A percentile compares a stretch with the other conserved stretches of the same genome.
These are phyloP conservation scores for Globisporangium takayamanum DNA, from an alignment of 352 stramenopile species.

Conservation along the genomic window DNA sequence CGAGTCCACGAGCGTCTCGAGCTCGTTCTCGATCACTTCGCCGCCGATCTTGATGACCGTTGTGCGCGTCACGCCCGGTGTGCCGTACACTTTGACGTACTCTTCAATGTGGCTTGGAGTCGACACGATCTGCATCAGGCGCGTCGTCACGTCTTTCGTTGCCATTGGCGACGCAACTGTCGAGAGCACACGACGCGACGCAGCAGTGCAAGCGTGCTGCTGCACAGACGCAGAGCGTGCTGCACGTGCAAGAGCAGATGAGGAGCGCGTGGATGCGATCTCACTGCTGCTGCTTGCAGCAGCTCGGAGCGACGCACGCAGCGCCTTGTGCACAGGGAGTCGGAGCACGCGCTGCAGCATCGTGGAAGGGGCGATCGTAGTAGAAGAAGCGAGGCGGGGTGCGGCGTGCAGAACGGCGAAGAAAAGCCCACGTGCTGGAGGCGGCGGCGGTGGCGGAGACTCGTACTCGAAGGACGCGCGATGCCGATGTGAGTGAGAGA, in stretches of 20 bases:
- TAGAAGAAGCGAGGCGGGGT: not conserved
- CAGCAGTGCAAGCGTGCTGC: not conserved
- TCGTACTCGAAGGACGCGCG: too few species aligned
- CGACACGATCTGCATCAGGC: slow-evolving; percentile 49
- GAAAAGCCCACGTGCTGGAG: too few species aligned
- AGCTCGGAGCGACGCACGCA: slow-evolving; percentile 7
- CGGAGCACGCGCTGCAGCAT: slow-evolving; percentile 21
- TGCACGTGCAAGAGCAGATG: not conserved
- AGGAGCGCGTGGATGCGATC: too few species aligned
- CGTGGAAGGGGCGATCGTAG: not conserved
- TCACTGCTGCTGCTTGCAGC: not conserved
- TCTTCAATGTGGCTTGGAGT: slow-evolving; percentile 53
- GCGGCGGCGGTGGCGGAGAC: too few species aligned
- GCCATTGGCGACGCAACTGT: slow-evolving; percentile 18
- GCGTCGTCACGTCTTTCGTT: slow-evolving; percentile 49
- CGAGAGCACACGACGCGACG: not conserved
- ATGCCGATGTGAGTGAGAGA: too few species aligned
- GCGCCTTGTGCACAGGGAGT: slow-evolving; percentile 12
- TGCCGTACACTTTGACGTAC: slow-evolving; percentile 71
- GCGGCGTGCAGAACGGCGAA: too few species aligned
- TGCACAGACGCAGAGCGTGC: not conserved
- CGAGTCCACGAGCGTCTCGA: slow-evolving; percentile 79
- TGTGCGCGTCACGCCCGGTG: slow-evolving; percentile 57
- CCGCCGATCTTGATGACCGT: slow-evolving; percentile 89
- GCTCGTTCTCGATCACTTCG: slow-evolving; percentile 85